These are phyloP conservation scores for Calonectria hongkongensis DNA, from an alignment of 2,329 filamentous ascomycete species.

Conservation along the genomic window DNA sequence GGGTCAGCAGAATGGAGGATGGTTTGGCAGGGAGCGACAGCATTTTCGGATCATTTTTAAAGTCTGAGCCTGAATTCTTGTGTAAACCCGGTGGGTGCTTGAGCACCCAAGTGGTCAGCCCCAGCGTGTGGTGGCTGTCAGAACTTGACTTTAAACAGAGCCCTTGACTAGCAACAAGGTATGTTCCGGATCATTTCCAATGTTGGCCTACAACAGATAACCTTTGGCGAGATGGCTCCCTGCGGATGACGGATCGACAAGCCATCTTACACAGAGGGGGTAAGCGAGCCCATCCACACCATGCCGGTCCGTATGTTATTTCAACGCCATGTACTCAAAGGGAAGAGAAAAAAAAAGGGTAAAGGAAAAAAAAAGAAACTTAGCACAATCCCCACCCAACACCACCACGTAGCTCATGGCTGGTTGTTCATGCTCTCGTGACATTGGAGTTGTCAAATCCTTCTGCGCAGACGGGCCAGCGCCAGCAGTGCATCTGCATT, in stretches of 20 bases:
- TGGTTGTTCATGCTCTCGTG: background rate
- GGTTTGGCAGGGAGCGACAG: background rate
- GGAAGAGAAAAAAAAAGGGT: background rate
- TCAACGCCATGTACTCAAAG: background rate
- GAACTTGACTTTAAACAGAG: background rate
- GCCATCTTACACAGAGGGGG: constrained; percentile 21
- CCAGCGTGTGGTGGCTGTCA: background rate
- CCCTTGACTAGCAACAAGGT: background rate
- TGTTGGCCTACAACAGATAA: constrained; percentile 6
- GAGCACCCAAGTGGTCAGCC: background rate
- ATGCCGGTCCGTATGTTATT: background rate
- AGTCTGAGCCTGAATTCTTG: background rate
- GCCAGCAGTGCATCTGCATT: background rate
- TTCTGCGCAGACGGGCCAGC: background rate
- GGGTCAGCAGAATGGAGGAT: background rate
- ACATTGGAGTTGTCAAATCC: background rate
- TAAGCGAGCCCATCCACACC: background rate
- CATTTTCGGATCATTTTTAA: background rate
- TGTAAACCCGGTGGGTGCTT: background rate
- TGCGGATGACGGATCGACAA: constrained; percentile 13
- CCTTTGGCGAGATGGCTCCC: background rate
- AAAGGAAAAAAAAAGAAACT: background rate
- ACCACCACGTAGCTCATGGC: background rate
- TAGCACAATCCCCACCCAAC: background rate
- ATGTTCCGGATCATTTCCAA: background rate